Percentiles rank a stretch among this genome's conserved stretches.
Conservation (phyloP, 495 filamentous ascomycete genomes). For the Neurospora sp. region DNA sequence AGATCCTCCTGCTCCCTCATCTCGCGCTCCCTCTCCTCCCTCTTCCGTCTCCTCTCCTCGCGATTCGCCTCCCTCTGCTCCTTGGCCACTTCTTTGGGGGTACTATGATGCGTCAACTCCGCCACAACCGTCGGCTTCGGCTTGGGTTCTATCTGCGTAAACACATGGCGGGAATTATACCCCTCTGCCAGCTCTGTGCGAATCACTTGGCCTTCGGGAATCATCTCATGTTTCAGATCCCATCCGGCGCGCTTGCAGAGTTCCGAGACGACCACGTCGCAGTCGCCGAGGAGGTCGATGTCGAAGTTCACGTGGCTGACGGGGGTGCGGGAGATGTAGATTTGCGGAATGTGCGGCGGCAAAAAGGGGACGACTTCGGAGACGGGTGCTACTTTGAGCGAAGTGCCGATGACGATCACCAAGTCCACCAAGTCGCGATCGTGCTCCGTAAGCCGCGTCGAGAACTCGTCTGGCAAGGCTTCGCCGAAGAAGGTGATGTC, state of each 20-base stretch:
- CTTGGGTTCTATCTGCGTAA: constrained; percentile 27
- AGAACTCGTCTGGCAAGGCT: constrained; percentile 72
- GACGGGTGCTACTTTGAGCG: constrained; percentile 92
- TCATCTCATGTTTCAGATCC: constrained; percentile 84
- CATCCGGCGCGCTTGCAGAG: constrained; percentile 78
- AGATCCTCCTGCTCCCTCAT: constrained; percentile 1
- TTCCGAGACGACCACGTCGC: constrained; percentile 83
- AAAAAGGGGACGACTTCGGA: constrained; percentile 79
- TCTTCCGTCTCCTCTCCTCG: background rate
- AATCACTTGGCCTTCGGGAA: constrained; percentile 55
- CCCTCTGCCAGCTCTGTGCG: constrained; percentile 49
- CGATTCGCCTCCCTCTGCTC: constrained; percentile 1
- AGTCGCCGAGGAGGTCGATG: constrained; percentile 87
- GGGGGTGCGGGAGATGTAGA: constrained; percentile 85
- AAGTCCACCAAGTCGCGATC: constrained; percentile 75
- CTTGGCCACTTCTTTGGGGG: background rate
- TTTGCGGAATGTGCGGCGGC: constrained; percentile 72
- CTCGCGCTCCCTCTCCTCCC: background rate
- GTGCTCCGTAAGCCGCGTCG: constrained; percentile 64
- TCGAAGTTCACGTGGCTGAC: constrained; percentile 89
- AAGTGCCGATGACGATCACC: constrained; percentile 95
- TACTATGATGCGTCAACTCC: background rate
- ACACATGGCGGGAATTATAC: constrained; percentile 55
- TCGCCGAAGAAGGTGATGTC: constrained; percentile 99
- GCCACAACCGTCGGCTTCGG: background rate